phyloP scores from a whole-genome alignment of 768 basidiomycete species.

The Amanita polypyramis region DNA sequence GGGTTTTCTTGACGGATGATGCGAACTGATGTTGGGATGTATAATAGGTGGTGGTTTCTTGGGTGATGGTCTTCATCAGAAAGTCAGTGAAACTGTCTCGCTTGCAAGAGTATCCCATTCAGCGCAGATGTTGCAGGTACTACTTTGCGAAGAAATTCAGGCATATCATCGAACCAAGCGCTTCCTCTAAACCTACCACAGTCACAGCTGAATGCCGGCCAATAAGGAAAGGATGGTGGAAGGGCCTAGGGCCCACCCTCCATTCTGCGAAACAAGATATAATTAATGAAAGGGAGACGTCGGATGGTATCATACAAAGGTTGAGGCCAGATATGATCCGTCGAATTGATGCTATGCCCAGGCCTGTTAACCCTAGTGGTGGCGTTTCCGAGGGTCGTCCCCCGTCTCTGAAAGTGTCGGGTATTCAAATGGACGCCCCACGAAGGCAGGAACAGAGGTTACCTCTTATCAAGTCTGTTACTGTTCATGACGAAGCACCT shows the following conservation, averaged over 20 bases:
- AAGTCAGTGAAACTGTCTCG: slow-evolving; percentile 31
- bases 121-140: slow-evolving; percentile 25
- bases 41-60: slow-evolving; percentile 60
- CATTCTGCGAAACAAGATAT: too few species aligned
- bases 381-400: slow-evolving; percentile 43
- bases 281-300: background rate
- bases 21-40: background rate
- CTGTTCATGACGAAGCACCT: slow-evolving; percentile 4
- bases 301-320: slow-evolving; percentile 19
- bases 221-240: background rate
- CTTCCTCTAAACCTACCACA: background rate
- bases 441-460: slow-evolving; percentile 9
- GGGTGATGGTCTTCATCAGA: slow-evolving; percentile 74
- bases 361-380: slow-evolving; percentile 65
- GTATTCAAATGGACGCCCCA: slow-evolving; percentile 10
- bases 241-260: slow-evolving; percentile 12
- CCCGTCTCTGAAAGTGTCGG: background rate
- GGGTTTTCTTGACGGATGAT: background rate
- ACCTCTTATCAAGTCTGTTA: slow-evolving; percentile 3
- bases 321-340: slow-evolving; percentile 70
- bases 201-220: background rate
- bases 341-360: slow-evolving; percentile 57
- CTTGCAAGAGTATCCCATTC: background rate
- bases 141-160: slow-evolving; percentile 66
- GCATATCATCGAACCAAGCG: slow-evolving; percentile 31